Evolutionary conservation across 1,284 basidiomycete genomes (phyloP).

Genomic region (Sanghuangporus sanghuang): DNA sequence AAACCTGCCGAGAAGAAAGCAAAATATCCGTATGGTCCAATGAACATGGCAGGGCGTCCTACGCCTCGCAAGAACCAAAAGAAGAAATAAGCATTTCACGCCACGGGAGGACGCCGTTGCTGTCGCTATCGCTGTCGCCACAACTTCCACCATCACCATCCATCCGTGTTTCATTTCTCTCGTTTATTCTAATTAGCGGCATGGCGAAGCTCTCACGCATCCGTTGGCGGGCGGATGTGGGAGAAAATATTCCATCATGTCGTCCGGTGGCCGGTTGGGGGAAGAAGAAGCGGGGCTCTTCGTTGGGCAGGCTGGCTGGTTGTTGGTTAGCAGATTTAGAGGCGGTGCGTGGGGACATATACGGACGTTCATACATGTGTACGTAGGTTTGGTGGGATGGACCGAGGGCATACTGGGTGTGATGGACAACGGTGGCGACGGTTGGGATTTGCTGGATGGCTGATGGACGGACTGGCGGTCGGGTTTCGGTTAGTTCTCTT

Average conservation of each 20-base stretch:
- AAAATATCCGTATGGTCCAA: constrained; percentile 82
- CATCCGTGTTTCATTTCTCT: constrained; percentile 21
- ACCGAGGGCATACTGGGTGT: not conserved
- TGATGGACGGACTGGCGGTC: not conserved
- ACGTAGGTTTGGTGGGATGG: not conserved
- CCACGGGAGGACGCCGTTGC: constrained; percentile 58
- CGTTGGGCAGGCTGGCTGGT: not conserved
- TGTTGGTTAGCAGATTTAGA: not conserved
- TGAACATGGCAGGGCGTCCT: constrained; percentile 68
- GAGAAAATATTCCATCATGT: not conserved
- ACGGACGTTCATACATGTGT: not conserved
- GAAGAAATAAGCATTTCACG: constrained; percentile 77
- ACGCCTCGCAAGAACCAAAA: constrained; percentile 84
- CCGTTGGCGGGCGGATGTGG: constrained; percentile 6
- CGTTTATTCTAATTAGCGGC: constrained; percentile 19
- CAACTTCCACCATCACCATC: constrained; percentile 23
- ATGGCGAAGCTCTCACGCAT: not conserved
- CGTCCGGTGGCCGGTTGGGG: not conserved
- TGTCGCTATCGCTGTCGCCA: constrained; percentile 15
- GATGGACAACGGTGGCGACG: too few species aligned
- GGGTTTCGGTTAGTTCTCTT: not conserved
- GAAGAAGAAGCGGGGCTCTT: constrained; percentile 1
- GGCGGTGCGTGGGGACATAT: not conserved
- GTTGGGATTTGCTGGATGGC: not conserved
- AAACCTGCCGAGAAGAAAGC: constrained; percentile 99